phyloP scores from a whole-genome alignment of 495 filamentous ascomycete genomes.

The Neurospora sp. region DNA sequence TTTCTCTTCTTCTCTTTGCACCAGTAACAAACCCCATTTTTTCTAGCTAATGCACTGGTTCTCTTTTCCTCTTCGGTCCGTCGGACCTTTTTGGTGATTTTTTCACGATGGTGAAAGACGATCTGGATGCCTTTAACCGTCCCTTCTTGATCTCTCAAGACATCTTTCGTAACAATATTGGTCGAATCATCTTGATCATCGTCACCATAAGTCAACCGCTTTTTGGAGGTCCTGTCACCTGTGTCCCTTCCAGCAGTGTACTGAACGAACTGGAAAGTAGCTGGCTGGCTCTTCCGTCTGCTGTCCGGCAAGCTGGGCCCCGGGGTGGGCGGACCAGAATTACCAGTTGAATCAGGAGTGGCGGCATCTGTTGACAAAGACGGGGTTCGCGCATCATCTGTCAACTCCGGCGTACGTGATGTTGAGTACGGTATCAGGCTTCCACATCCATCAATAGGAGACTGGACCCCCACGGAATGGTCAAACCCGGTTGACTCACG shows the following conservation, averaged over 20 bases:
- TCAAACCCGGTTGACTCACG: neutral
- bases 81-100: neutral
- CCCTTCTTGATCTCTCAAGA: neutral
- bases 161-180: neutral
- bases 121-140: neutral
- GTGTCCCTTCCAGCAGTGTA: conserved; percentile 6
- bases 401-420: neutral
- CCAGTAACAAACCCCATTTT: conserved; percentile 15
- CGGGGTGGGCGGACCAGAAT: neutral
- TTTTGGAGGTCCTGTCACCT: conserved; percentile 3
- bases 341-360: neutral
- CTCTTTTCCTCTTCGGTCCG: conserved; percentile 10
- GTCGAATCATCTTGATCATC: neutral
- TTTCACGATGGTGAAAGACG: neutral
- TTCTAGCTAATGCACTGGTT: conserved; percentile 11
- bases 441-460: neutral
- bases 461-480: neutral
- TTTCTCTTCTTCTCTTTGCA: conserved; percentile 20
- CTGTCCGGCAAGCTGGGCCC: neutral
- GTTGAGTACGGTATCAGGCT: neutral
- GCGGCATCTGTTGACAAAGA: neutral
- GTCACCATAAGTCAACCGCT: conserved; percentile 7
- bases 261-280: conserved; percentile 8
- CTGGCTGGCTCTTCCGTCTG: neutral
- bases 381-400: neutral